Base-by-base conservation (phyloP, 2,329 filamentous ascomycete species). In the Fusarium sp. region DNA sequence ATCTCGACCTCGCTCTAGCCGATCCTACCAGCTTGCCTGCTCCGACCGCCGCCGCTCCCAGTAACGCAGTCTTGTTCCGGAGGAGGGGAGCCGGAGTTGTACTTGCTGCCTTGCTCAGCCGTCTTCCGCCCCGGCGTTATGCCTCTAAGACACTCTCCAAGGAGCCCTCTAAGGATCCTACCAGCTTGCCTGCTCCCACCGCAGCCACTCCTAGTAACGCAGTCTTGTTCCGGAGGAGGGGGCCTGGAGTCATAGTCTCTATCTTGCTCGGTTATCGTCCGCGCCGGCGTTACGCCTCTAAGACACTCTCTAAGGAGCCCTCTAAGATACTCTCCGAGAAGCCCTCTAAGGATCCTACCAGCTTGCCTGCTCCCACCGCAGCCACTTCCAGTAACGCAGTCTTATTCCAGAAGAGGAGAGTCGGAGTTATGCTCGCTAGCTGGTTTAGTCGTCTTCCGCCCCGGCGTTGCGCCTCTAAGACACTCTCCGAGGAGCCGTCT, bases 11-110 rank as follows among this genome's bases (percentile, higher is more conserved):
- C 58, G 40, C 58, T 61, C 58, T 61, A 61, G 50, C 58, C 50
- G 58, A 61, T 56, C 38, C 38, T 61, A 61, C 58, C 23, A 61
- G 50, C 58, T 61, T 61, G 29, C 58, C 58, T 61, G 58, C 58
- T 61, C 50, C 50, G 20, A 61, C 58, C 40, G 38, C 58, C 56
- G 50, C 38, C 50, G 49, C 50, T 49, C 40, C 50, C 38, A 61
- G 58, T 55, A 56, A 56, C 29, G 58, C 38, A 61, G 38, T 29
- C 58, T 61, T 61, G 29, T 49, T 3, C 58, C 58, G 29, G 50
- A 61, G 29, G 58, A 55, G 58, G 58, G 58, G 36, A 55, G n/a
- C n/a, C n/a, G n/a, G n/a, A n/a, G n/a, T n/a, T n/a, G n/a, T n/a
- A n/a, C n/a, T n/a, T n/a, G n/a, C n/a, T n/a, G n/a, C n/a, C 23